Conservation (phyloP, 1,284 basidiomycete species). For the Inonotus hispidus region DNA sequence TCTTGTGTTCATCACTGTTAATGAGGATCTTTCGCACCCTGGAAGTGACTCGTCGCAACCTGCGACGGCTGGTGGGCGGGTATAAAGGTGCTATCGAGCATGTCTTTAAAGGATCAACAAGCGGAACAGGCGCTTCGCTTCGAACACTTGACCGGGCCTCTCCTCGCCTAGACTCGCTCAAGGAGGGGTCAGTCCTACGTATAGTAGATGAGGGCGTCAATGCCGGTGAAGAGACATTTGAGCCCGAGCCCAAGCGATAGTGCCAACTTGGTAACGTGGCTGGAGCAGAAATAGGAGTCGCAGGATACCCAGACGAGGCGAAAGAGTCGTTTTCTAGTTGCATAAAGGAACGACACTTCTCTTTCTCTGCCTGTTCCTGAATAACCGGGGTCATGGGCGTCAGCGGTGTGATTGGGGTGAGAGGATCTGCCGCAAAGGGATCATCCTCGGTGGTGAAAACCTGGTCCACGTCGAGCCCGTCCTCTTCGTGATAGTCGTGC, state of each 20-base stretch:
- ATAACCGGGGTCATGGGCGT: slow-evolving; percentile 5
- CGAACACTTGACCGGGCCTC: neutral
- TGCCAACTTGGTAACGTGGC: slow-evolving; percentile 9
- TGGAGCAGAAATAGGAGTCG: slow-evolving; percentile 3
- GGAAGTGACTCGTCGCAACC: neutral
- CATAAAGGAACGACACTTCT: slow-evolving; percentile 12
- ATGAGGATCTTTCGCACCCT: neutral
- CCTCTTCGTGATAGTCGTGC: neutral
- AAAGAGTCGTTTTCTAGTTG: slow-evolving; percentile 6
- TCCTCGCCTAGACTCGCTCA: neutral
- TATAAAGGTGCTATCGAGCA: neutral
- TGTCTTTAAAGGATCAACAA: slow-evolving; percentile 1
- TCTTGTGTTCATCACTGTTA: neutral
- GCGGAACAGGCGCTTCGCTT: neutral
- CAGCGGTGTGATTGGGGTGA: slow-evolving; percentile 1
- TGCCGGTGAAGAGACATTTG: slow-evolving; percentile 6
- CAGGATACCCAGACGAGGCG: neutral
- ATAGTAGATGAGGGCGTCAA: neutral
- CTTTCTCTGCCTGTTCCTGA: neutral
- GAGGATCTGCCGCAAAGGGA: slow-evolving; percentile 15
- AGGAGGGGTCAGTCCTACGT: neutral
- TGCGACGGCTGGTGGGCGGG: neutral
- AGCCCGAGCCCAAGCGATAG: neutral
- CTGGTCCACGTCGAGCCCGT: slow-evolving; percentile 6
- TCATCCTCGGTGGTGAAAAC: slow-evolving; percentile 15